Percentiles rank a stretch among this genome's conserved stretches.
Evolutionary conservation across 1,284 basidiomycete genomes (phyloP).

Genomic region (Cryptococcus wingfieldii): DNA sequence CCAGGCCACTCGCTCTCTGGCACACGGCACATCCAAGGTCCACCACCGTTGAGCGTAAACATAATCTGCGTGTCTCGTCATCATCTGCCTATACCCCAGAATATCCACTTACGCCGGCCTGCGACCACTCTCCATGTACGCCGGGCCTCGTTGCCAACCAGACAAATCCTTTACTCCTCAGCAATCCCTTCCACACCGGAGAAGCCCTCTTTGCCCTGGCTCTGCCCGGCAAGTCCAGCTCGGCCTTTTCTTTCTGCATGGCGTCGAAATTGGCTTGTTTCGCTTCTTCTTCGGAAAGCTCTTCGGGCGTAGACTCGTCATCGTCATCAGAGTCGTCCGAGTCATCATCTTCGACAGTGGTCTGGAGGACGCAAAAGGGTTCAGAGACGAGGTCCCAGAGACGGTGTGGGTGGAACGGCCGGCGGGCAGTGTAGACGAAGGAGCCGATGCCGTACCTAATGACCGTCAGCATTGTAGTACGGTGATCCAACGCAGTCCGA

Average conservation of each 20-base stretch:
- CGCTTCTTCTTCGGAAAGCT: constrained; percentile 22
- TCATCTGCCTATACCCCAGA: neutral
- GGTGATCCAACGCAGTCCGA: neutral
- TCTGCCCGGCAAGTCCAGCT: constrained; percentile 48
- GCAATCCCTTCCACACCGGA: constrained; percentile 44
- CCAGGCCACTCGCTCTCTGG: constrained; percentile 47
- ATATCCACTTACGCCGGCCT: constrained; percentile 46
- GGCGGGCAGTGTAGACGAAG: constrained; percentile 45
- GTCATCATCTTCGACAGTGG: constrained; percentile 34
- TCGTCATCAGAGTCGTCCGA: constrained; percentile 23
- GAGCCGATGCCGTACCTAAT: constrained; percentile 44
- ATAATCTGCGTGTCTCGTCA: constrained; percentile 27
- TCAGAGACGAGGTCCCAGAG: constrained; percentile 50
- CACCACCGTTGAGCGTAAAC: constrained; percentile 49
- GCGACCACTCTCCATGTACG: constrained; percentile 51
- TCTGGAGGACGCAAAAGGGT: constrained; percentile 49
- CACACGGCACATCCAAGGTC: constrained; percentile 48
- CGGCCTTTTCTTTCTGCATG: constrained; percentile 41
- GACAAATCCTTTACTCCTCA: constrained; percentile 51
- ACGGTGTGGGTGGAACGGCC: constrained; percentile 51
- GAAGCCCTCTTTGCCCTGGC: constrained; percentile 46
- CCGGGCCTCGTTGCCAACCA: constrained; percentile 47
- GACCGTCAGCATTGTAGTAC: neutral
- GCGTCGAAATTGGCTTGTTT: constrained; percentile 11
- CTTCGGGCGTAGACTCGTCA: constrained; percentile 14